These are phyloP conservation scores for Cyberlindnera maclurae DNA, from an alignment of 805 yeast species.

Conservation along the genomic window DNA sequence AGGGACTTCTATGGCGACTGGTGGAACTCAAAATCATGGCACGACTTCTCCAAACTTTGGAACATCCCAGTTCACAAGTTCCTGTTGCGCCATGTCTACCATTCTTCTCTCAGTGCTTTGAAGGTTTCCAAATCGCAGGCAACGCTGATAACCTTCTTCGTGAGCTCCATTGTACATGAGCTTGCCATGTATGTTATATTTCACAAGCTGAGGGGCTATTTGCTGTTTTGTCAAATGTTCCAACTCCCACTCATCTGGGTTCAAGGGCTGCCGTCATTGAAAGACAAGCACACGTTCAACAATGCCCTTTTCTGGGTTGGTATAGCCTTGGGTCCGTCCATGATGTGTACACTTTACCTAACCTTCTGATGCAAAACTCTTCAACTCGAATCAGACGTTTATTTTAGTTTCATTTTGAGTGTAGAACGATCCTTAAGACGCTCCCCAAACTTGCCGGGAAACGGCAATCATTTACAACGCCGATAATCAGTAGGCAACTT, in stretches of 20 bases:
- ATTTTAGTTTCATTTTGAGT: no score
- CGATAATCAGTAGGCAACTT: no score
- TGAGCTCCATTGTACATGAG: constrained; percentile 85
- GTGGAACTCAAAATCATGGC: constrained; percentile 97
- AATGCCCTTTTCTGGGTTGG: constrained; percentile 89
- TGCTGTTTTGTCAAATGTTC: constrained; percentile 74
- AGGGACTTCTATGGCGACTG: constrained; percentile 92
- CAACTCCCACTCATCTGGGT: constrained; percentile 77
- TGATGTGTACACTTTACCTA: constrained; percentile 78
- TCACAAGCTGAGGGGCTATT: constrained; percentile 70
- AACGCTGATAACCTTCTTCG: constrained; percentile 65
- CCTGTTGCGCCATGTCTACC: constrained; percentile 87
- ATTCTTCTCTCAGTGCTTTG: constrained; percentile 74
- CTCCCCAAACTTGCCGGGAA: no score
- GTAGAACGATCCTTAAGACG: no score
- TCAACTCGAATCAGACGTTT: no score
- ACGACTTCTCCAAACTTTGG: constrained; percentile 90
- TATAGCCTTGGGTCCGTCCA: constrained; percentile 80
- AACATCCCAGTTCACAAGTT: constrained; percentile 90
- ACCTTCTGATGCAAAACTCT: constrained; percentile 41
- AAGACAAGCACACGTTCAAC: constrained; percentile 53
- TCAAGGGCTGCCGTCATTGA: constrained; percentile 44
- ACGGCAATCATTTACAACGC: no score
- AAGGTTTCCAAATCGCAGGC: constrained; percentile 61
- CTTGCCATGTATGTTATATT: constrained; percentile 87